Evolutionary conservation across 306 rosid genomes (phyloP).

Genomic region (Astragalus membranaceus): DNA sequence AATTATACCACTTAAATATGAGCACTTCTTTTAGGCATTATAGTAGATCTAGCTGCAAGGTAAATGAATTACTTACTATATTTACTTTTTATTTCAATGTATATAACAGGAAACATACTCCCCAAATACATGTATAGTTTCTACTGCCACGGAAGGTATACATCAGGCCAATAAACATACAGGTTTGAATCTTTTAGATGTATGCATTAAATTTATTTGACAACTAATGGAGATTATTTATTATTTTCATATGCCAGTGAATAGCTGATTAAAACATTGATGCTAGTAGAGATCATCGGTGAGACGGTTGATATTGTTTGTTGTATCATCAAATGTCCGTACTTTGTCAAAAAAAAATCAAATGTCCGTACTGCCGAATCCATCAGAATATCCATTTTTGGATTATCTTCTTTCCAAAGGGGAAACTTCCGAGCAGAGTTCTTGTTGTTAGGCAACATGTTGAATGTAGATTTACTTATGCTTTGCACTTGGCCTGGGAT

Average conservation of each 20-base stretch:
- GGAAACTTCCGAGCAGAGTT: not conserved
- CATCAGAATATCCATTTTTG: not conserved
- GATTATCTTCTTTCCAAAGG: not conserved
- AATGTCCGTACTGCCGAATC: not conserved
- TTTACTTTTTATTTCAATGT: slow-evolving; percentile 19
- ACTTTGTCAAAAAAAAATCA: too few species aligned
- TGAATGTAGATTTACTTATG: slow-evolving; percentile 7
- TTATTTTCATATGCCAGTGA: slow-evolving; percentile 10
- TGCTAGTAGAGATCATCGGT: not conserved
- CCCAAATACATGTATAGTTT: slow-evolving; percentile 13
- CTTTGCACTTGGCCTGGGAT: not conserved
- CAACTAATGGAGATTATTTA: not conserved
- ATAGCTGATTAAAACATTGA: slow-evolving; percentile 7
- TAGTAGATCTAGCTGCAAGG: not conserved
- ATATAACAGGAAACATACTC: slow-evolving; percentile 17
- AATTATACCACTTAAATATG: not conserved
- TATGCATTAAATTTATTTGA: slow-evolving; percentile 17
- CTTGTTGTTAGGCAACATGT: not conserved
- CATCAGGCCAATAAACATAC: not conserved
- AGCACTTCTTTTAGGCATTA: slow-evolving; percentile 2
- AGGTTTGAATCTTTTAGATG: not conserved
- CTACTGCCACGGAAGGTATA: slow-evolving; percentile 20
- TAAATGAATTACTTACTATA: slow-evolving; percentile 6
- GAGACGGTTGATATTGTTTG: slow-evolving; percentile 7
- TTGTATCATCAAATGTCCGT: not conserved